Base-by-base conservation (phyloP, 2,329 filamentous ascomycete genomes). In the Phyllosticta citrichinensis region DNA sequence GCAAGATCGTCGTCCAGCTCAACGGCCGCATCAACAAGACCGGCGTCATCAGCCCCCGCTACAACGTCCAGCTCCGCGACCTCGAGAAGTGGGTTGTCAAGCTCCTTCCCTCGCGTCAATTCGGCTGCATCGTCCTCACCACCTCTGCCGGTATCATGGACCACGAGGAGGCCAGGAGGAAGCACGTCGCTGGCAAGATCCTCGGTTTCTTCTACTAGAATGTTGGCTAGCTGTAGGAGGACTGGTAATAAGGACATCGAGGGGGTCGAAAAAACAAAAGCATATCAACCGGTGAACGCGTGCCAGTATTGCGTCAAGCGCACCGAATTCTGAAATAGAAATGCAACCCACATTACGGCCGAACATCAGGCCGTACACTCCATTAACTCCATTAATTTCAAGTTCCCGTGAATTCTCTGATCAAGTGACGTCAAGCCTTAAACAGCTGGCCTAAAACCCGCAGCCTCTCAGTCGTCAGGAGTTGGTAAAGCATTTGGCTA, bases 41-140 rank as follows among this genome's bases (percentile, higher is more conserved):
- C 68, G 94, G 93, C 85, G 93, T 97, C 83, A 99, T 99, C 86
- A 94, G 88, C 69, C 94, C 94, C 78, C 90, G 94, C 79, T 99
- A 96, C 90, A 97, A 97, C 86, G 89, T 99, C 80, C 91, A 93
- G 79, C 91, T 99, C 75, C 82, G 84, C 74, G 94, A 99, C 74
- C 86, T 99, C 76, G 94, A 99, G 90, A 97, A 97, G 86, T 99
- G 94, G 94, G 91, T 97, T 73, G 91, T 96, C 82, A 96, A 96
- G 87, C 89, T 99, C 76, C 87, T 99, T 68, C 94, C 94, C 70
- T 92, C 94, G 69, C 94, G 94, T 97, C 94, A 99, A 83, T 99
- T 99, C 85, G 94, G 94, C 76, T 97, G 91, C 83, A 91, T 99
- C 76, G 91, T 99, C 80, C 88, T 99, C 74, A 99, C 94, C 79